Percentiles rank a stretch among this genome's conserved stretches.
Conservation (phyloP, 805 yeast species). For the Barnettozyma siamensis region DNA sequence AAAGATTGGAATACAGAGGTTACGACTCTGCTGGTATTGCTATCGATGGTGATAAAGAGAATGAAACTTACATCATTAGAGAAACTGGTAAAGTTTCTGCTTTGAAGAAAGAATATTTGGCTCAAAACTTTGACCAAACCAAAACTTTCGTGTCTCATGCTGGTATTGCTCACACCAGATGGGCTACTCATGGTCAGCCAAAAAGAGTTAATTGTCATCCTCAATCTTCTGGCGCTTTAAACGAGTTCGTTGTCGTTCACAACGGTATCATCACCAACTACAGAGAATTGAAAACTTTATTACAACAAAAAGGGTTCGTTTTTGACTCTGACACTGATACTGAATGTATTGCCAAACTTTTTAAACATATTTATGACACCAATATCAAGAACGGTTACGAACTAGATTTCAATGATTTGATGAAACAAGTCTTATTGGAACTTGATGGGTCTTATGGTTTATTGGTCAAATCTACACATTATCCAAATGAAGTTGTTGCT, state of each 20-base stretch:
- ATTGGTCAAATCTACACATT: slow-evolving; percentile 84
- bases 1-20: slow-evolving; percentile 93
- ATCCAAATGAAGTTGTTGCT: slow-evolving; percentile 93
- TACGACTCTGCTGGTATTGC: slow-evolving; percentile 98
- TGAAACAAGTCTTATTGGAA: slow-evolving; percentile 87
- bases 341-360: slow-evolving; percentile 94
- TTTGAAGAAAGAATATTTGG: slow-evolving; percentile 59
- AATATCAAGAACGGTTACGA: slow-evolving; percentile 66
- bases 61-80: slow-evolving; percentile 68
- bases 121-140: slow-evolving; percentile 46
- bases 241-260: slow-evolving; percentile 90
- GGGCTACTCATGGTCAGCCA: slow-evolving; percentile 99
- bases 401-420: slow-evolving; percentile 84
- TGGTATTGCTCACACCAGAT: slow-evolving; percentile 98
- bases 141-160: slow-evolving; percentile 76
- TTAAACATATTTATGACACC: slow-evolving; percentile 83
- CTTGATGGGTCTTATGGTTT: slow-evolving; percentile 97
- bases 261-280: slow-evolving; percentile 97
- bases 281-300: slow-evolving; percentile 81
- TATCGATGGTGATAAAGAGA: slow-evolving; percentile 78
- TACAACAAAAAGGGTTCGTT: slow-evolving; percentile 68
- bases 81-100: slow-evolving; percentile 89
- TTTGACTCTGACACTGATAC: slow-evolving; percentile 96
- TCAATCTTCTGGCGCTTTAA: slow-evolving; percentile 76
- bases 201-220: slow-evolving; percentile 88